Conservation (phyloP, 495 filamentous ascomycete species). For the Aspergillus cristatus region DNA sequence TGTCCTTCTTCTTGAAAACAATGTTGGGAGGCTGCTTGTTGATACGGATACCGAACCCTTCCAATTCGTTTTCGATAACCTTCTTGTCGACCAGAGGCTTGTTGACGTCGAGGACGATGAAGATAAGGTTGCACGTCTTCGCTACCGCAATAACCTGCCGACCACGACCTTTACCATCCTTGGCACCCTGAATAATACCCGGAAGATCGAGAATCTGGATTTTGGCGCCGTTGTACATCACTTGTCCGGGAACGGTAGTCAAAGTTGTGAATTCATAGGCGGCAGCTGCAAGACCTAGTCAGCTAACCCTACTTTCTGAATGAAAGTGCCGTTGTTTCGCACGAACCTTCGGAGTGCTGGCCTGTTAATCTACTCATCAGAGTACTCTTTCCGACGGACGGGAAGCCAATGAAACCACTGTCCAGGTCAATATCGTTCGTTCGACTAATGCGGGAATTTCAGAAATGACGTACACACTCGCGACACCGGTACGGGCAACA, state of each 20-base stretch:
- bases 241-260: constrained; percentile 94
- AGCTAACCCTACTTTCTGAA: constrained; percentile 4
- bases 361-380: constrained; percentile 91
- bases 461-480: constrained; percentile 66
- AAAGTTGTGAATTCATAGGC: constrained; percentile 98
- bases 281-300: constrained; percentile 46
- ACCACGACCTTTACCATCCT: constrained; percentile 96
- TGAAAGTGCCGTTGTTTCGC: not conserved
- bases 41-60: constrained; percentile 95
- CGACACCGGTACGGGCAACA: constrained; percentile 95
- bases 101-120: constrained; percentile 97
- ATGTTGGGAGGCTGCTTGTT: constrained; percentile 98
- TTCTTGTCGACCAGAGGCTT: constrained; percentile 96
- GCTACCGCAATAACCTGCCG: constrained; percentile 98
- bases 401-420: constrained; percentile 64
- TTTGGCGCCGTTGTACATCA: constrained; percentile 92
- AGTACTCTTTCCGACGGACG: constrained; percentile 96
- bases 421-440: constrained; percentile 8
- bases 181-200: constrained; percentile 97
- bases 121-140: constrained; percentile 97
- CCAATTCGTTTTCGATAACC: constrained; percentile 92
- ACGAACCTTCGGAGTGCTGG: constrained; percentile 79
- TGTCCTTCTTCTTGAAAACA: constrained; percentile 98
- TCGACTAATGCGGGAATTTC: not conserved
- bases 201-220: constrained; percentile 98